Conservation (phyloP, 768 basidiomycete species). For the Russula virescens region DNA sequence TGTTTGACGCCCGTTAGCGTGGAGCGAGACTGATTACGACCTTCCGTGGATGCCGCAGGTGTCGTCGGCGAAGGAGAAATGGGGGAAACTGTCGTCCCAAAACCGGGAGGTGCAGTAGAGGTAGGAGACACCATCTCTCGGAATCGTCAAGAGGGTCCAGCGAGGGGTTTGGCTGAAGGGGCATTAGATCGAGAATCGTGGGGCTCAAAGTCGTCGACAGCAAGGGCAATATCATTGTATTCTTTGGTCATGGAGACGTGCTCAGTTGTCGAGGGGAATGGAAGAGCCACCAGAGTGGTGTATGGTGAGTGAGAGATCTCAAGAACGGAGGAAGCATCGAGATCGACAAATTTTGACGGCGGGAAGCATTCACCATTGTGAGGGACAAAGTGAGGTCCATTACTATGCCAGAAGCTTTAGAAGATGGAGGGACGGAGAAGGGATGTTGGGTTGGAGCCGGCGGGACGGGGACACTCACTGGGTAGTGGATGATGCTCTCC, state of each 20-base stretch:
- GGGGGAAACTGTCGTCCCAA: not conserved
- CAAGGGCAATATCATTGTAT: not conserved
- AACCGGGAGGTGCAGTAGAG: not conserved
- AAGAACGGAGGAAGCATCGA: not conserved
- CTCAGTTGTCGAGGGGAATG: not conserved
- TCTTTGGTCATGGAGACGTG: not conserved
- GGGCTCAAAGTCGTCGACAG: not conserved
- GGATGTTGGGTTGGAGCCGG: not conserved
- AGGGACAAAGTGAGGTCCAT: not conserved
- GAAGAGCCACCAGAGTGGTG: not conserved
- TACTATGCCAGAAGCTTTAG: not conserved
- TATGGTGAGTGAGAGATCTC: not conserved
- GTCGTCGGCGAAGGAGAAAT: not conserved
- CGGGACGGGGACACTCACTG: no score
- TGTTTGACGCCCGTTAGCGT: not conserved
- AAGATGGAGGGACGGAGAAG: not conserved
- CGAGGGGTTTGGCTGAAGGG: not conserved
- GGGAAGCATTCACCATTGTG: not conserved
- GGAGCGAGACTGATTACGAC: not conserved
- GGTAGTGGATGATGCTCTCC: not conserved
- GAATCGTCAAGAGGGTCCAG: not conserved
- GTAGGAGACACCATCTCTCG: not conserved
- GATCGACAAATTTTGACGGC: not conserved
- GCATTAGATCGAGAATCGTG: not conserved
- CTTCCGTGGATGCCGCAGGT: no score